Base-by-base conservation (phyloP, 768 basidiomycete species). In the Hortiboletus flavorubellus region DNA sequence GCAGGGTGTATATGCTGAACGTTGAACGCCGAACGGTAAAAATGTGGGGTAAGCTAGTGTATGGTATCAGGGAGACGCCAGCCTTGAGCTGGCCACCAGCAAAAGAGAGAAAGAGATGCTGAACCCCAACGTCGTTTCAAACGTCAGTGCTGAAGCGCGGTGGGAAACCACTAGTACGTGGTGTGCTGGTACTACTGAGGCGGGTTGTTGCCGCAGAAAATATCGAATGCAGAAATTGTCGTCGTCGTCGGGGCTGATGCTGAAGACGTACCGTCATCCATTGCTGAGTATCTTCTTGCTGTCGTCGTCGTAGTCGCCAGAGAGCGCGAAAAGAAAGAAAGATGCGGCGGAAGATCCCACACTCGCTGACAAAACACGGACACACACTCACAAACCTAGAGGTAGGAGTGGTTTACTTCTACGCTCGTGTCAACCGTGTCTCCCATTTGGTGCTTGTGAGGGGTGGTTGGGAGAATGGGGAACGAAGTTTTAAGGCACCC, bases 241-340 rank as follows among this genome's bases (percentile, higher is more conserved):
- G 74, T 72, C 70, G 85, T 76, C 73, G 84, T 75, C 78, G 85
- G 77, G 75, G 84, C 76, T 81, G 83, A 85, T 85, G 86, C 78
- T 87, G 86, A 80, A 70, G 76, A 88, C 86, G 86, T 88, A 88
- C 86, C 86, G 84, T 88, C 79, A 79, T 79, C 78, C 78, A 79
- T 79, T 66, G 70, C 72, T 76, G 76, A 62, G 46, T 63, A 50
- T 53, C 56, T 67, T 71, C 26, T 64, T 65, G 70, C 33, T 56
- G 68, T 49, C 48, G 58, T 49, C 48, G 58, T 53, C 49, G 61
- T 26, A 49, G 62, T 49, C 37, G 59, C 55, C 40, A 47, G 33
- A 21, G 49, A 55, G 35, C 23, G 43, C 23, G 14, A 43, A 54
- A 31, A 48, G 23, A 43, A 45, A 6, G 33, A 50, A 63, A 37